These are phyloP conservation scores for Rosa multiflora DNA, from an alignment of 306 rosid genomes.

Conservation along the genomic window DNA sequence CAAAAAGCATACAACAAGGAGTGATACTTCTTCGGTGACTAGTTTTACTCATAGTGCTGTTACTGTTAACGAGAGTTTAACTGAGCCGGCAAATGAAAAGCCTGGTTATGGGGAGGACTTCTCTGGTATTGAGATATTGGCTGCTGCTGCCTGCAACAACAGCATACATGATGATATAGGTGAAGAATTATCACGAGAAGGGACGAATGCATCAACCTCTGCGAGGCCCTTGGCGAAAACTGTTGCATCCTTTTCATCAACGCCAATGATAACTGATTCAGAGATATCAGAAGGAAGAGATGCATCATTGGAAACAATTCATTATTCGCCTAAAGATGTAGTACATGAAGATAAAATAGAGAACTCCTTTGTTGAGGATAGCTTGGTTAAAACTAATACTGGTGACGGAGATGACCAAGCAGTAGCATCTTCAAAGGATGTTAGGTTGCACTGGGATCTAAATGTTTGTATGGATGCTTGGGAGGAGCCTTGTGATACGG, in stretches of 20 bases:
- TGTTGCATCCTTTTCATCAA: neutral
- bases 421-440: constrained; percentile 26
- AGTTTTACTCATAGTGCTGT: neutral
- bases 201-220: constrained; percentile 14
- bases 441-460: constrained; percentile 41
- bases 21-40: constrained; percentile 8
- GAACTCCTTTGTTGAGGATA: constrained; percentile 8
- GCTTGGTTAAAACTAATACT: neutral
- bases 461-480: constrained; percentile 41
- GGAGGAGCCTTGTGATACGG: constrained; percentile 31
- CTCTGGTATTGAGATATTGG: constrained; percentile 44
- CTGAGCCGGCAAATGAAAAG: constrained; percentile 13
- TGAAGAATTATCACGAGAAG: constrained; percentile 13
- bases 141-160: constrained; percentile 39
- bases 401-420: constrained; percentile 4
- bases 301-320: constrained; percentile 13
- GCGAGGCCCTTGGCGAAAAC: neutral
- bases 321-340: constrained; percentile 3
- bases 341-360: constrained; percentile 5
- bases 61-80: neutral
- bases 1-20: constrained; percentile 19
- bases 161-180: constrained; percentile 24
- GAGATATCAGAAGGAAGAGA: constrained; percentile 4
- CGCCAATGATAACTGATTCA: neutral
- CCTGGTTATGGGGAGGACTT: constrained; percentile 26